phyloP scores from a whole-genome alignment of 345 rosid species.

The Moricandia arvensis region DNA sequence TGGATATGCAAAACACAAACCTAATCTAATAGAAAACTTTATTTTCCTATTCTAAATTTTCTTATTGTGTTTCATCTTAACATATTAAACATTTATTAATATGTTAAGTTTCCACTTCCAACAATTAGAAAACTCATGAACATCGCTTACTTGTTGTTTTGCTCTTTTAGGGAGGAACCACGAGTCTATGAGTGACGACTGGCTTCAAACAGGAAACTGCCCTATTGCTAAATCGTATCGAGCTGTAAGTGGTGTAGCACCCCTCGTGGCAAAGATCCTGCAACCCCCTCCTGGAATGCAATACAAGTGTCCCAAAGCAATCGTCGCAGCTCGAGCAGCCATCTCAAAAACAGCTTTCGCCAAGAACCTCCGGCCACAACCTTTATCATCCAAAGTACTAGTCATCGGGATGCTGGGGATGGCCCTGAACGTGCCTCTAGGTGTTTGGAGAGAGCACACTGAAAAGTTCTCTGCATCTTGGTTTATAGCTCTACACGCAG shows the following conservation, averaged over 20 bases:
- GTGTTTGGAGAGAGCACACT: constrained; percentile 97
- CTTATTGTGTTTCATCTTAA: too few species aligned
- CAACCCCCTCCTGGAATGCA: constrained; percentile 81
- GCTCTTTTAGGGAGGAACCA: constrained; percentile 65
- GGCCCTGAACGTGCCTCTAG: constrained; percentile 92
- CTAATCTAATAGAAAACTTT: too few species aligned
- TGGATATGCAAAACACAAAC: not conserved
- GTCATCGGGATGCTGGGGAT: constrained; percentile 88
- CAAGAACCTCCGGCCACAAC: constrained; percentile 92
- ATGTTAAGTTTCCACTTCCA: too few species aligned
- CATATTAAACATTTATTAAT: too few species aligned
- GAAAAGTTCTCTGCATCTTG: constrained; percentile 77
- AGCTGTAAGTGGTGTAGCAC: constrained; percentile 74
- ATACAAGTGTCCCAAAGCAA: constrained; percentile 66
- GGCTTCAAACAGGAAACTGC: constrained; percentile 87
- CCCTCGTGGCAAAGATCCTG: constrained; percentile 79
- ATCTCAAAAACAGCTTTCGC: constrained; percentile 80
- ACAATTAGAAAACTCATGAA: not conserved
- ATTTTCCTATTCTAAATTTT: too few species aligned
- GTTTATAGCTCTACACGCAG: constrained; percentile 92
- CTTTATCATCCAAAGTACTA: constrained; percentile 73
- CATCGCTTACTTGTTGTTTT: constrained; percentile 17
- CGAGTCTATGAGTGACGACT: constrained; percentile 74
- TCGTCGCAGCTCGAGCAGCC: constrained; percentile 91
- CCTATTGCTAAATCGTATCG: constrained; percentile 91